phyloP scores from a whole-genome alignment of 805 yeast genomes.

The Candida peoriensis region DNA sequence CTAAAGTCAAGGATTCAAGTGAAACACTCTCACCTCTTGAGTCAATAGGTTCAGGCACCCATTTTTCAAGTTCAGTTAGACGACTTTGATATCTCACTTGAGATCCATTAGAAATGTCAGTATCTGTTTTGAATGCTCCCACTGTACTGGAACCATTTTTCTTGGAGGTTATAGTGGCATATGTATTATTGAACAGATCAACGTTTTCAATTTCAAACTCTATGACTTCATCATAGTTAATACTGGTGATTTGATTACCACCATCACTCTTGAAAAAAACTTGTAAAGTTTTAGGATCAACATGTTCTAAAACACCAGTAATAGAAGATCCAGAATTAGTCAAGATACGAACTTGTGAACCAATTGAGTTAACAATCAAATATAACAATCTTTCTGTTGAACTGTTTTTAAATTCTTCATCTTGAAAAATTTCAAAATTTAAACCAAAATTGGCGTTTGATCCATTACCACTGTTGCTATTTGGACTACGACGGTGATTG shows the following conservation, averaged over 20 bases:
- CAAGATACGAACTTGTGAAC: conserved; percentile 53
- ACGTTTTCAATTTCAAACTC: conserved; percentile 34
- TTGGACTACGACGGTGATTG: conserved; percentile 1
- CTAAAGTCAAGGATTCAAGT: conserved; percentile 28
- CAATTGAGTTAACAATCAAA: conserved; percentile 54
- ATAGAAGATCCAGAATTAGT: conserved; percentile 56
- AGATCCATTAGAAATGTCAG: conserved; percentile 56
- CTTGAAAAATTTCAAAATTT: conserved; percentile 9
- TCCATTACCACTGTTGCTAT: conserved; percentile 4
- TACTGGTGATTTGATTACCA: conserved; percentile 23
- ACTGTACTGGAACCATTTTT: conserved; percentile 60
- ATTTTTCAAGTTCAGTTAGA: conserved; percentile 58
- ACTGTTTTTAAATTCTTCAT: conserved; percentile 24
- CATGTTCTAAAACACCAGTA: conserved; percentile 53
- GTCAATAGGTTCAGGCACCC: conserved; percentile 67
- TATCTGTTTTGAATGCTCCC: conserved; percentile 66
- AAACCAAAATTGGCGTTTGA: conserved; percentile 1
- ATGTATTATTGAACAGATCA: conserved; percentile 21
- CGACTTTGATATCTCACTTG: conserved; percentile 47
- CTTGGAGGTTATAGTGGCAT: conserved; percentile 6
- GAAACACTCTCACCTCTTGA: conserved; percentile 12
- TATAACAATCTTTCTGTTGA: conserved; percentile 49
- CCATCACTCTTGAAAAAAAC: conserved; percentile 26
- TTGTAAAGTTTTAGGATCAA: conserved; percentile 42
- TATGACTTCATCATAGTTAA: conserved; percentile 31